Evolutionary conservation across 2,329 filamentous ascomycete genomes (phyloP), one percentile per base, ranked within the genome.

Genomic region (Talaromyces atroroseus): DNA sequence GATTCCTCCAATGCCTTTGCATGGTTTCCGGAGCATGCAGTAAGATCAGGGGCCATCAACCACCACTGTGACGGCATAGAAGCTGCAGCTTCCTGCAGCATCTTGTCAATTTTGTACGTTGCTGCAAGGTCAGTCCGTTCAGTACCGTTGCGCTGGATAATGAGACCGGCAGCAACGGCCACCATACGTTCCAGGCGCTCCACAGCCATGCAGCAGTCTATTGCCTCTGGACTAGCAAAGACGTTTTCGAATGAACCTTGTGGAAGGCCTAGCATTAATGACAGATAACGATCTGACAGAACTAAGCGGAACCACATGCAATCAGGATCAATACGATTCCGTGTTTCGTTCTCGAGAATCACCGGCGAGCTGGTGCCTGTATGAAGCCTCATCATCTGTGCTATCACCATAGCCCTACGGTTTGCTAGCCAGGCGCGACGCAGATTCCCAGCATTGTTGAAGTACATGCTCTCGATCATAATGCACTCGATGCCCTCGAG

Each of bases 121-220:
- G 40, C 48, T 46, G 10, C 54, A 16, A 51, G 32, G n/a, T 52
- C 47, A 3, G 29, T 38, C n/a, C 20, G 20, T 11, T 50, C 45
- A 18, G 40, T 12, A 18, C 26, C 11, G 57, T 82, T 80, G 8
- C 80, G 74, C 49, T 79, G 74, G 7, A 80, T 73, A 48, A 83
- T 77, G 10, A 72, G 73, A 1, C 72, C 73, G 0, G 72, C 70
- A 5, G 78, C 68, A 5, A 72, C 64, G 0, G 74, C 71, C 54
- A 81, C 76, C 0, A 73, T 65, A 55, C 74, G 75, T 57, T 78
- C 77, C 14, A 83, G 68, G 2, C 64, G 69, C 44, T 80, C 78
- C 38, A 71, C 66, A 26, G 61, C 52, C 23, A 40, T 52, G 32
- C 62, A 54, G 48, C 29, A 46, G 6, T 77, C 62, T 0, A 83